These are phyloP conservation scores for Boletus rubescentipes DNA, from an alignment of 768 basidiomycete species.

Conservation along the genomic window DNA sequence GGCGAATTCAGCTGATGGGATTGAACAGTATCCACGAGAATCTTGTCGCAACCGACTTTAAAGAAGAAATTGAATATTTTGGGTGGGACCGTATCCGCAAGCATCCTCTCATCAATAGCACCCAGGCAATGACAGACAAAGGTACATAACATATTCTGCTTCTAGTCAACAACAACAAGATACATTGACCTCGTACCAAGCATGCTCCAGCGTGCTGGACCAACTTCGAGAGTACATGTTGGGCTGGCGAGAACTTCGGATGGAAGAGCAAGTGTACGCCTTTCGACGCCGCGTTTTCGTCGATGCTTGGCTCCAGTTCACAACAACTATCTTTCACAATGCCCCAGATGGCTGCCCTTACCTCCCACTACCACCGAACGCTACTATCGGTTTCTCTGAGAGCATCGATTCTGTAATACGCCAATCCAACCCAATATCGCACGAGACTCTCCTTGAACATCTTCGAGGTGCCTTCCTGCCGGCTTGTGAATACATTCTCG, in stretches of 20 bases:
- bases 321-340: conserved; percentile 11
- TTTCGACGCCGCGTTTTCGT: conserved; percentile 26
- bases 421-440: conserved; percentile 6
- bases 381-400: conserved; percentile 25
- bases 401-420: conserved; percentile 28
- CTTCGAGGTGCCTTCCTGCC: conserved; percentile 16
- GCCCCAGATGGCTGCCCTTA: conserved; percentile 15
- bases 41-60: conserved; percentile 21
- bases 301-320: conserved; percentile 28
- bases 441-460: conserved; percentile 15
- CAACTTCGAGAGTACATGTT: conserved; percentile 28
- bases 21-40: conserved; percentile 18
- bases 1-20: conserved; percentile 3
- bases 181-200: conserved; percentile 18
- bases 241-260: conserved; percentile 31
- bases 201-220: conserved; percentile 12
- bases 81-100: conserved; percentile 33
- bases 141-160: conserved; percentile 10
- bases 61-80: conserved; percentile 28
- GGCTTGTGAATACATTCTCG: conserved; percentile 18
- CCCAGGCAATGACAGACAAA: conserved; percentile 23
- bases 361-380: conserved; percentile 28
- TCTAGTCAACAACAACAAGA: not conserved
- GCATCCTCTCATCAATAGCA: conserved; percentile 28
- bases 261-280: conserved; percentile 30